phyloP scores from a whole-genome alignment of 805 yeast genomes.

The Cyberlindnera maritima region DNA sequence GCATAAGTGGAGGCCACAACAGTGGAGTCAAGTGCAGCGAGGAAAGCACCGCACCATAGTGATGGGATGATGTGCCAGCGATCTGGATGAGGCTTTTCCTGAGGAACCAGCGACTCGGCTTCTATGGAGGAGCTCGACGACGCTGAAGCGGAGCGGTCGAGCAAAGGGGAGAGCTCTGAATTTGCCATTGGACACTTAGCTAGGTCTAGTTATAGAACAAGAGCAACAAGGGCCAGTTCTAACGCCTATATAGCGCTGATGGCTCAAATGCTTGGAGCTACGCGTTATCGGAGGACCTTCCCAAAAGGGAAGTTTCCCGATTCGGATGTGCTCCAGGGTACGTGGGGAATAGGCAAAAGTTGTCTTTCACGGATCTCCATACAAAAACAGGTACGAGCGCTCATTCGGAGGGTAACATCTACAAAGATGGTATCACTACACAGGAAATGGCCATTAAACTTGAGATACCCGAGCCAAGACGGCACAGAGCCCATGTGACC shows the following conservation, averaged over 20 bases:
- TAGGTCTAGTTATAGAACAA: too few species aligned
- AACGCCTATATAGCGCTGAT: too few species aligned
- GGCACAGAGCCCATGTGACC: too few species aligned
- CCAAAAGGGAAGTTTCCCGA: constrained; percentile 5
- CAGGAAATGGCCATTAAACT: constrained; percentile 4
- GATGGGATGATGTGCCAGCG: constrained; percentile 31
- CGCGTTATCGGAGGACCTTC: not conserved
- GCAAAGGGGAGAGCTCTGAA: constrained; percentile 4
- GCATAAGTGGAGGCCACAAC: constrained; percentile 48
- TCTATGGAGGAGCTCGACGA: not conserved
- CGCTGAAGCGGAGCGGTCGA: not conserved
- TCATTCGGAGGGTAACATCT: not conserved
- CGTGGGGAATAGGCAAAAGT: too few species aligned
- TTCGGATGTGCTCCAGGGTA: not conserved
- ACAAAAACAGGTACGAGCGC: not conserved
- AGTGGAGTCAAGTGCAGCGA: constrained; percentile 47
- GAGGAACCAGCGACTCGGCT: not conserved
- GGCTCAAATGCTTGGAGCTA: too few species aligned
- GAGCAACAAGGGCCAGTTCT: too few species aligned
- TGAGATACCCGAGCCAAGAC: not conserved
- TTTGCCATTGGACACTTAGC: not conserved
- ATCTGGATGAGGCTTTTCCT: constrained; percentile 5
- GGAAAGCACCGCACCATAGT: constrained; percentile 38
- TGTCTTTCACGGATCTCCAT: not conserved
- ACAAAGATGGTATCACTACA: not conserved